Evolutionary conservation across 208 protist genomes (phyloP).

Genomic region (Trypanosomatidae sp.): DNA sequence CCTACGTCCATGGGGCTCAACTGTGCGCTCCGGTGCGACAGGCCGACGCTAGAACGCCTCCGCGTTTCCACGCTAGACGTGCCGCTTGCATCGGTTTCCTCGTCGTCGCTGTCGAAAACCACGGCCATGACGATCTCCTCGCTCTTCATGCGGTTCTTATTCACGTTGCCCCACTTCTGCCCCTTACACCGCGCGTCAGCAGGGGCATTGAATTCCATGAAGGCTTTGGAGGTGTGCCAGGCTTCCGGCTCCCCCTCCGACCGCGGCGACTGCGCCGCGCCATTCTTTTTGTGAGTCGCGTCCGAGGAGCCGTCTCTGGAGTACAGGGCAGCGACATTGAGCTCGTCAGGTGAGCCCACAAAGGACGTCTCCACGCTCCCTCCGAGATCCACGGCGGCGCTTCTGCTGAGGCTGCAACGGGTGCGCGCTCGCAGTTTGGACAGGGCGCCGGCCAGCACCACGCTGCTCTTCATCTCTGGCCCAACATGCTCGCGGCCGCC

Average conservation of each 20-base stretch:
- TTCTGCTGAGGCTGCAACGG: neutral
- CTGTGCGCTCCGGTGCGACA: neutral
- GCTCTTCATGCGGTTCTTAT: slow-evolving; percentile 29
- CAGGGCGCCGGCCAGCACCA: slow-evolving; percentile 33
- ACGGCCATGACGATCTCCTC: slow-evolving; percentile 22
- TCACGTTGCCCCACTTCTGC: slow-evolving; percentile 8
- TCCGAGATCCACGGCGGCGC: neutral
- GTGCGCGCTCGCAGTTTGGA: slow-evolving; percentile 26
- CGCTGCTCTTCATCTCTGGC: slow-evolving; percentile 37
- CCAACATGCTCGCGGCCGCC: slow-evolving; percentile 44
- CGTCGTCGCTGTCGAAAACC: slow-evolving; percentile 24
- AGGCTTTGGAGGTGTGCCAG: slow-evolving; percentile 21
- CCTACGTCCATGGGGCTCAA: no score
- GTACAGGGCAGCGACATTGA: neutral
- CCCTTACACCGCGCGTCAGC: neutral
- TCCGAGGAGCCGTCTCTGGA: neutral
- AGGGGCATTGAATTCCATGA: slow-evolving; percentile 9
- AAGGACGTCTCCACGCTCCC: neutral
- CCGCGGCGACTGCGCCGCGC: neutral
- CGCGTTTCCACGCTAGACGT: neutral
- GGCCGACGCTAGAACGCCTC: neutral
- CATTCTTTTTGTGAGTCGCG: neutral
- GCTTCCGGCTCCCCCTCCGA: slow-evolving; percentile 4
- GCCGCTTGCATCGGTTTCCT: slow-evolving; percentile 4
- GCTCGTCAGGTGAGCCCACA: neutral